phyloP scores from a whole-genome alignment of 202 grass and related monocot genomes.

The Cymbopogon flexuosus region DNA sequence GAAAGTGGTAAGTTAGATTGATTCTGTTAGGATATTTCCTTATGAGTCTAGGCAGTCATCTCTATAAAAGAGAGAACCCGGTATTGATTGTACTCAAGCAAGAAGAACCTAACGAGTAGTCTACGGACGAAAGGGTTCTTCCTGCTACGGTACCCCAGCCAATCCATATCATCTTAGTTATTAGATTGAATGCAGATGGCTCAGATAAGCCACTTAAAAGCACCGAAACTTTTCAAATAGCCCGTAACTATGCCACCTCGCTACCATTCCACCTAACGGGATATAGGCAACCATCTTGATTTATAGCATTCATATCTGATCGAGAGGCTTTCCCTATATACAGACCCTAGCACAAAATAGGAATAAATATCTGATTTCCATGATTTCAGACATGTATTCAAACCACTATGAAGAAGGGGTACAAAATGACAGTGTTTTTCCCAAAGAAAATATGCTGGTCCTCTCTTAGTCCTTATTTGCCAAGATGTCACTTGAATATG shows the following conservation, averaged over 20 bases:
- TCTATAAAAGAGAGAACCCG: too few relatives aligned
- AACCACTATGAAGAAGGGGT: background rate
- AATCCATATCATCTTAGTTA: background rate
- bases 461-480: background rate
- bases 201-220: background rate
- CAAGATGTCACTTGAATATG: background rate
- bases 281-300: background rate
- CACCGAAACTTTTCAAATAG: background rate
- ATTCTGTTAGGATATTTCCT: too few relatives aligned
- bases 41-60: too few relatives aligned
- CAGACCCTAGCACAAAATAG: background rate
- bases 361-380: background rate
- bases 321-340: background rate
- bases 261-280: background rate
- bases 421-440: background rate
- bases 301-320: conserved; percentile 1
- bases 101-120: too few relatives aligned
- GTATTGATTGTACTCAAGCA: too few relatives aligned
- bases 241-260: background rate
- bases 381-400: background rate
- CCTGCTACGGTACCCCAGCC: too few relatives aligned
- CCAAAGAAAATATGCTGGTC: background rate
- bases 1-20: too few relatives aligned
- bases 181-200: conserved; percentile 1
- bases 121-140: too few relatives aligned